Percentiles rank a stretch among this genome's conserved stretches.
phyloP scores from a whole-genome alignment of 257 asterid genomes.

The Cinchona pubescens region DNA sequence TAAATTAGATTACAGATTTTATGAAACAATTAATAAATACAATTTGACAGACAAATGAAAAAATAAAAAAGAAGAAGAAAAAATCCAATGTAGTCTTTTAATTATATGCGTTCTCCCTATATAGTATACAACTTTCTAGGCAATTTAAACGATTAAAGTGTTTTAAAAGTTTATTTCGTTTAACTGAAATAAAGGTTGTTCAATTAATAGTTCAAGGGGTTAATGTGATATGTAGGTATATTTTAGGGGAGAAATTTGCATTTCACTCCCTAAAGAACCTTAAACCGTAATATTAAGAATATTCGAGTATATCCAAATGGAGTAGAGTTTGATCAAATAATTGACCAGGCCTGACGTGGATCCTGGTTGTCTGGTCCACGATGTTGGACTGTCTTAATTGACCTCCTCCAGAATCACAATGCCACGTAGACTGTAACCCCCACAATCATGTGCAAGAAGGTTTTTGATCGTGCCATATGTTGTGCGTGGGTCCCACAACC shows the following conservation, averaged over 20 bases:
- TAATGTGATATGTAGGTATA: not conserved
- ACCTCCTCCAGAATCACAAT: not conserved
- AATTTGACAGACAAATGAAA: no score
- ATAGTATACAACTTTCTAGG: no score
- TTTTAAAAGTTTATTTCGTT: not conserved
- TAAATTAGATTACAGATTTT: no score
- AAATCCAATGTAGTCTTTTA: no score
- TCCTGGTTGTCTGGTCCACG: slow-evolving; percentile 57
- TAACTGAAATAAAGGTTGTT: not conserved
- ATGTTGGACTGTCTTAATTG: slow-evolving; percentile 19
- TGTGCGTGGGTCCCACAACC: slow-evolving; percentile 22
- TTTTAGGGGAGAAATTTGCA: not conserved
- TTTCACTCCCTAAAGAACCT: not conserved
- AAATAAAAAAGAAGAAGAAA: no score
- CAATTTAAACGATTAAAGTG: not conserved
- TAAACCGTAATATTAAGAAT: slow-evolving; percentile 26
- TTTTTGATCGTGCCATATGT: slow-evolving; percentile 29
- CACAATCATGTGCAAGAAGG: slow-evolving; percentile 7
- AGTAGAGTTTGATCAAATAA: slow-evolving; percentile 23
- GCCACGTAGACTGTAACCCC: slow-evolving; percentile 21
- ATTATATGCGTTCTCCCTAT: no score
- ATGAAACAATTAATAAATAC: no score
- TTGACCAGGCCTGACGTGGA: slow-evolving; percentile 69
- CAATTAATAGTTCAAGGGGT: not conserved
- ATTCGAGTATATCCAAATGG: slow-evolving; percentile 69